Conservation (phyloP, 352 stramenopile species). For the Pythium rishiriense region DNA sequence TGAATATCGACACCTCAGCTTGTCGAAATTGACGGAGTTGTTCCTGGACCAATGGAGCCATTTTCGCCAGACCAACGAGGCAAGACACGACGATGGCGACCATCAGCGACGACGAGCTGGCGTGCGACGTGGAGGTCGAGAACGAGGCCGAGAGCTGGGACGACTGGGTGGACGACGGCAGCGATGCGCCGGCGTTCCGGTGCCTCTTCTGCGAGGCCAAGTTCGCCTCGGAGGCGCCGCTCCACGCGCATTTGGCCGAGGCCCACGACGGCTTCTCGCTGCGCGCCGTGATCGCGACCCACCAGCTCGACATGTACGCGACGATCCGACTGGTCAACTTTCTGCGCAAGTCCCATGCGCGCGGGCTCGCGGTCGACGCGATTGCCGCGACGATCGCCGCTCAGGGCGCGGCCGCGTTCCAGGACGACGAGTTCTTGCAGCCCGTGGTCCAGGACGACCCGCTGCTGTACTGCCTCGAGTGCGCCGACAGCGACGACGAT, state of each 20-base stretch:
- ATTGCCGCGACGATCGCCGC: constrained; percentile 48
- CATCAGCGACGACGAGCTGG: constrained; percentile 24
- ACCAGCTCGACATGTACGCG: constrained; percentile 73
- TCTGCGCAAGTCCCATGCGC: constrained; percentile 48
- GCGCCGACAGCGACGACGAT: constrained; percentile 53
- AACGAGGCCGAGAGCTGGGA: constrained; percentile 69
- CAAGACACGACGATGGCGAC: not conserved
- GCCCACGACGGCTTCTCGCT: constrained; percentile 67
- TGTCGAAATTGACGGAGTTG: constrained; percentile 1
- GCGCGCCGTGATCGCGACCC: constrained; percentile 42
- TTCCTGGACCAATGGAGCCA: constrained; percentile 10
- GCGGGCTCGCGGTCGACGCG: constrained; percentile 36
- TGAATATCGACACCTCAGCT: not conserved
- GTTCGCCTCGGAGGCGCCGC: constrained; percentile 42
- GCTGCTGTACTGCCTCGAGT: constrained; percentile 82
- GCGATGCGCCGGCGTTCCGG: constrained; percentile 40
- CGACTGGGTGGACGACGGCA: constrained; percentile 80
- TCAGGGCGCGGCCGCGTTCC: constrained; percentile 51
- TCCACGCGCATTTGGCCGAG: constrained; percentile 60
- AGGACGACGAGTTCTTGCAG: constrained; percentile 73
- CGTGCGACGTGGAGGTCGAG: constrained; percentile 17
- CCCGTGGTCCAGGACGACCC: constrained; percentile 76
- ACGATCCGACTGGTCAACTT: constrained; percentile 84
- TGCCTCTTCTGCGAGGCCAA: constrained; percentile 71
- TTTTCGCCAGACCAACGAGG: not conserved